phyloP scores from a whole-genome alignment of 2,329 filamentous ascomycete species.

The Monilinia vaccinii-corymbosi region DNA sequence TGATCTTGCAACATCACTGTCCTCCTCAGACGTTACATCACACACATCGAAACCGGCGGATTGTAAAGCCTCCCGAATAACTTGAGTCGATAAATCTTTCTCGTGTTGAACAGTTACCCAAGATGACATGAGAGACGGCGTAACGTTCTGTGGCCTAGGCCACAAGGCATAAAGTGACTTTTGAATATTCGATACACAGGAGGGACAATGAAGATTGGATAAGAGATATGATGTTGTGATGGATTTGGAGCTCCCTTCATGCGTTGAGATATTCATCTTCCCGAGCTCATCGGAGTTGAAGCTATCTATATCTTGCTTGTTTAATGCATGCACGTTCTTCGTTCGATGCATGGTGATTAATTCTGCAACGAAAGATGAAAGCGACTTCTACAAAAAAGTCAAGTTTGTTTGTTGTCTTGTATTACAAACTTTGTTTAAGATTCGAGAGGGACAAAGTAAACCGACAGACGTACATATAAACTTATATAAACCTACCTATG shows the following conservation, averaged over 20 bases:
- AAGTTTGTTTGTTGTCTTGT: neutral
- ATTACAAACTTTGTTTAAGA: neutral
- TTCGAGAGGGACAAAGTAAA: neutral
- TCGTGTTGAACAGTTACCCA: conserved; percentile 54
- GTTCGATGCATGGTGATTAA: neutral
- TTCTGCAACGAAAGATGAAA: neutral
- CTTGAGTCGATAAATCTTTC: conserved; percentile 34
- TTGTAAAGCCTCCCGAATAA: conserved; percentile 41
- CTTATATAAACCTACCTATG: neutral
- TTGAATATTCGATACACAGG: conserved; percentile 60
- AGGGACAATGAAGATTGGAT: conserved; percentile 69
- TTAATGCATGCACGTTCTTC: neutral
- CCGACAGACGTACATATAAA: no score
- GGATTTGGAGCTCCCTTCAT: neutral
- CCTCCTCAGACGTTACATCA: conserved; percentile 19
- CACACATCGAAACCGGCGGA: conserved; percentile 51
- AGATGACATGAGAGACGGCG: conserved; percentile 63
- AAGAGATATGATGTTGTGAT: conserved; percentile 44
- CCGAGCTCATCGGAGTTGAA: neutral
- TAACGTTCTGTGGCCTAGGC: conserved; percentile 47
- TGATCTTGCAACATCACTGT: neutral
- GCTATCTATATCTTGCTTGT: neutral
- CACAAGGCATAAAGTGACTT: conserved; percentile 41
- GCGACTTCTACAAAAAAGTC: neutral
- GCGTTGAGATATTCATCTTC: conserved; percentile 1